Conservation (phyloP, 768 basidiomycete species). For the Amanita thiersii region DNA sequence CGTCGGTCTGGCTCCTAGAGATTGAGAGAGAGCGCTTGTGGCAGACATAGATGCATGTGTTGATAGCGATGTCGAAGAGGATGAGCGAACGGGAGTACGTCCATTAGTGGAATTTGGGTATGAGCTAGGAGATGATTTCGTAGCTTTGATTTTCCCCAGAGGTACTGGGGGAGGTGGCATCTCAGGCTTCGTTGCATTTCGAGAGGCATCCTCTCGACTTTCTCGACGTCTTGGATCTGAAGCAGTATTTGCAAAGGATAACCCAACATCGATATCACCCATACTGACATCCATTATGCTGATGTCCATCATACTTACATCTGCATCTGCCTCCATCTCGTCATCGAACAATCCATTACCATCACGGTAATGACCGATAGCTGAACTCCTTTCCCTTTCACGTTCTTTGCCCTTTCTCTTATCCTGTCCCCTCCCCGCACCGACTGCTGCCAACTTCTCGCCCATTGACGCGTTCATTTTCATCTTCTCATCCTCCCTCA, state of each 20-base stretch:
- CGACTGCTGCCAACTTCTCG: too few species aligned
- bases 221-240: too few species aligned
- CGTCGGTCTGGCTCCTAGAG: background rate
- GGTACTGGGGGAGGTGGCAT: slow-evolving; percentile 4
- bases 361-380: background rate
- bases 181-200: background rate
- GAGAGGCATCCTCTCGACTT: too few species aligned
- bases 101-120: background rate
- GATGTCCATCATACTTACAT: slow-evolving; percentile 3
- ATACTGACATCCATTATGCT: background rate
- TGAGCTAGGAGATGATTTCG: background rate
- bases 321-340: background rate
- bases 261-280: too few species aligned
- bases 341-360: slow-evolving; percentile 1
- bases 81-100: background rate
- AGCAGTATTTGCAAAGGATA: too few species aligned
- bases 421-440: too few species aligned
- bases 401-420: background rate
- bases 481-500: background rate
- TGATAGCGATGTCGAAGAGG: background rate
- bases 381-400: background rate
- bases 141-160: background rate
- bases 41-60: too few species aligned
- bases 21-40: too few species aligned
- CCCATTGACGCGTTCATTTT: too few species aligned